These are phyloP conservation scores for Pyrus bretschneideri DNA, from an alignment of 306 rosid genomes.

Conservation along the genomic window DNA sequence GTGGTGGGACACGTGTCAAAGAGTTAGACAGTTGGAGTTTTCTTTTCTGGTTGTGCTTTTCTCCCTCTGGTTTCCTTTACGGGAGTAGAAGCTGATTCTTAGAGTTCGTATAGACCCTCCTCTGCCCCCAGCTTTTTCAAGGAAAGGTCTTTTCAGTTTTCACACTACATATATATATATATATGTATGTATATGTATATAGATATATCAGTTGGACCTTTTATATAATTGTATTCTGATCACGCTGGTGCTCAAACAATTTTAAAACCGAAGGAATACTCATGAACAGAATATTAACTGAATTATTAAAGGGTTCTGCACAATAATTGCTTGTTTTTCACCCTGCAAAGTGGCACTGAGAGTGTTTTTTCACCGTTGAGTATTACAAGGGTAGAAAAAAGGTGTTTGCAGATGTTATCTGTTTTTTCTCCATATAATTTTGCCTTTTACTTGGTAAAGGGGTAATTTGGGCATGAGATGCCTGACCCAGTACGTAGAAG, in stretches of 20 bases:
- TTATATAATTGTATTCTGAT: not conserved
- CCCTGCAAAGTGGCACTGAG: not conserved
- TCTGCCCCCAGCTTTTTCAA: conserved; percentile 5
- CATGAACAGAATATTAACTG: not conserved
- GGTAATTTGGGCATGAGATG: too few relatives aligned
- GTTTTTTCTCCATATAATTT: too few relatives aligned
- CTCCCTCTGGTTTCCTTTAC: conserved; percentile 44
- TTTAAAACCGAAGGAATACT: not conserved
- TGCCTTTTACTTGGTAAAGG: too few relatives aligned
- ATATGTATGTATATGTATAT: too few relatives aligned
- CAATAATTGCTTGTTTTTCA: not conserved
- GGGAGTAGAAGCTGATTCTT: conserved; percentile 47
- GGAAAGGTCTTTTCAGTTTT: not conserved
- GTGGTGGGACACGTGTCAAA: conserved; percentile 26
- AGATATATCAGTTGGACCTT: not conserved
- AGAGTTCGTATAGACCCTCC: conserved; percentile 7
- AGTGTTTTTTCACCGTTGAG: not conserved
- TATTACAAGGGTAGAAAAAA: not conserved
- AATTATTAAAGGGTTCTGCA: not conserved
- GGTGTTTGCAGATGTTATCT: not conserved
- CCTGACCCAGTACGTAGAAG: too few relatives aligned
- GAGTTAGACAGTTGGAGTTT: not conserved
- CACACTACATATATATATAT: not conserved
- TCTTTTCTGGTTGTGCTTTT: conserved; percentile 19
- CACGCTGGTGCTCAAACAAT: not conserved